Evolutionary conservation across 179 eudicot genomes (phyloP).

Genomic region (Heliamphora pulchella): DNA sequence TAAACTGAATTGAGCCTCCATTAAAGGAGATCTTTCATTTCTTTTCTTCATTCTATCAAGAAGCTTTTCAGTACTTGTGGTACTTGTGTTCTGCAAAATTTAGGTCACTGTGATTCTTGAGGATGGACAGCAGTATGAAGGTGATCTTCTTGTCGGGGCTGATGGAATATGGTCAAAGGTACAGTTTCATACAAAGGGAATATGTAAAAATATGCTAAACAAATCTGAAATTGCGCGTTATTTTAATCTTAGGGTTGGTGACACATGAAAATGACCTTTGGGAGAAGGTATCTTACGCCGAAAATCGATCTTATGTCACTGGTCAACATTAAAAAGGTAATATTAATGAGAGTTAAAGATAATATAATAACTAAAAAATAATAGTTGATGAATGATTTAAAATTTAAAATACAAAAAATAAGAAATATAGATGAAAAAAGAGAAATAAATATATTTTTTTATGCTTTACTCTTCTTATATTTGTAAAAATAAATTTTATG

Average conservation of each 20-base stretch:
- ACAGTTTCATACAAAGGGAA: not conserved
- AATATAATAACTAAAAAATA: no score
- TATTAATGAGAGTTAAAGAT: no score
- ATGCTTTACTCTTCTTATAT: no score
- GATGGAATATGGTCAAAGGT: constrained; percentile 99
- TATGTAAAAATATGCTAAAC: not conserved
- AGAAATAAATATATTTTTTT: no score
- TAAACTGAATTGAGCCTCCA: no score
- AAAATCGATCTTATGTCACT: not conserved
- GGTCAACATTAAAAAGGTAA: no score
- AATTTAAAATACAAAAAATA: no score
- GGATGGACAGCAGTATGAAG: constrained; percentile 66
- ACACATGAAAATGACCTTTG: not conserved
- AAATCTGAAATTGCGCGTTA: not conserved
- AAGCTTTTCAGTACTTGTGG: not conserved
- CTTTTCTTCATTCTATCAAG: no score
- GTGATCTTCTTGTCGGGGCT: constrained; percentile 93
- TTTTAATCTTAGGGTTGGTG: not conserved
- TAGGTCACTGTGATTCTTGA: constrained; percentile 82
- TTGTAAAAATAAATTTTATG: no score
- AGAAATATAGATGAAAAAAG: no score
- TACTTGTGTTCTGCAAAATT: constrained; percentile 3
- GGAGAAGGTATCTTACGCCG: not conserved
- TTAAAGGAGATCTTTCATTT: no score
- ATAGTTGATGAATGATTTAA: no score